Percentiles rank a stretch among this genome's conserved stretches.
Conservation (phyloP, 1,139 yeast genomes). For the Taphrina deformans region DNA sequence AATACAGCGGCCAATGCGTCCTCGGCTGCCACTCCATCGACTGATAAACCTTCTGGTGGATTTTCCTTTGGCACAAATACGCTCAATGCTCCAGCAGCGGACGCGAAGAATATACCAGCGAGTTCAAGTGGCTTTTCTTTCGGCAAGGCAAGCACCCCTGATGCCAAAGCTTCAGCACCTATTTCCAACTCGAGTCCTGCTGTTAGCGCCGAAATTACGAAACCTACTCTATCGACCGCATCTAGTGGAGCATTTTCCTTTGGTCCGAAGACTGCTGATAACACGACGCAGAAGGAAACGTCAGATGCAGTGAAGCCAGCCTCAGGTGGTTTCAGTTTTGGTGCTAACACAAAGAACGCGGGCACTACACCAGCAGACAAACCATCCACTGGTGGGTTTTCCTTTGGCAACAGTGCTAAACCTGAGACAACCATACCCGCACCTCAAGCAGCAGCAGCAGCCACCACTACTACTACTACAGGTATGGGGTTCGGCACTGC, state of each 20-base stretch:
- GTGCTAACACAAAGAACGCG: slow-evolving; percentile 25
- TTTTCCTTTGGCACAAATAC: slow-evolving; percentile 32
- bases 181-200: neutral
- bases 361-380: neutral
- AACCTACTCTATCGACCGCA: slow-evolving; percentile 17
- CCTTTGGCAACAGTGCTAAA: slow-evolving; percentile 19
- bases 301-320: slow-evolving; percentile 36
- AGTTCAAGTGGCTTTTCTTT: neutral
- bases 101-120: neutral
- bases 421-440: neutral
- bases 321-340: slow-evolving; percentile 35
- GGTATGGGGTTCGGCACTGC: slow-evolving; percentile 28
- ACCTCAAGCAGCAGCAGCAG: neutral
- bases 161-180: neutral
- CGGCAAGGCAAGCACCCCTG: neutral
- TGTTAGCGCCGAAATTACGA: neutral
- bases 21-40: slow-evolving; percentile 20
- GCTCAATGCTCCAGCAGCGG: neutral
- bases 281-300: slow-evolving; percentile 39
- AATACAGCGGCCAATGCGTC: slow-evolving; percentile 19
- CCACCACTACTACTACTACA: slow-evolving; percentile 10
- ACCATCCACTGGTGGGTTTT: slow-evolving; percentile 10
- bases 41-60: slow-evolving; percentile 29
- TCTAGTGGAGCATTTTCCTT: slow-evolving; percentile 31
- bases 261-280: slow-evolving; percentile 33